A percentile compares a stretch with the other conserved stretches of the same genome.
phyloP scores from a whole-genome alignment of 2,329 filamentous ascomycete genomes.

The Talaromyces sp. region DNA sequence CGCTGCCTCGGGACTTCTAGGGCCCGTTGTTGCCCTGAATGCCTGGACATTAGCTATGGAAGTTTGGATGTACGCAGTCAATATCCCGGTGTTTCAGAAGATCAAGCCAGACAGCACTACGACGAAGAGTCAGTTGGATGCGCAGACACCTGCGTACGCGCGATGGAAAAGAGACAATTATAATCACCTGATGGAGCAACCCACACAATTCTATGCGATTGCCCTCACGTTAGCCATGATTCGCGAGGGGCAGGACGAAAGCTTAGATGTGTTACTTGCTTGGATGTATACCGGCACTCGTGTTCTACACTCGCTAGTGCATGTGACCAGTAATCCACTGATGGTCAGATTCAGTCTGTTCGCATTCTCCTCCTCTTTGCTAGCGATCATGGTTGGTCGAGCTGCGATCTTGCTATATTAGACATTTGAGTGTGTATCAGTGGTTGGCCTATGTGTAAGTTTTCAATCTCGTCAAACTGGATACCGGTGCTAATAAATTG shows the following conservation, averaged over 20 bases:
- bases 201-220: constrained; percentile 49
- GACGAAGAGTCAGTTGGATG: constrained; percentile 30
- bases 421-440: too few relatives aligned
- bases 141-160: constrained; percentile 27
- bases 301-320: constrained; percentile 46
- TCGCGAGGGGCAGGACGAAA: constrained; percentile 15
- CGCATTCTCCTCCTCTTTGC: constrained; percentile 29
- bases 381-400: constrained; percentile 34
- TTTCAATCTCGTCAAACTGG: too few relatives aligned
- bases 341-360: constrained; percentile 41
- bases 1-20: constrained; percentile 26
- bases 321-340: constrained; percentile 41
- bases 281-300: constrained; percentile 49
- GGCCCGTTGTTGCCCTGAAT: constrained; percentile 37
- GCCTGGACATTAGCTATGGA: constrained; percentile 48
- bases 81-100: constrained; percentile 40
- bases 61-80: constrained; percentile 45
- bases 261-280: constrained; percentile 37
- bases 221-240: constrained; percentile 38
- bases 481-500: too few relatives aligned
- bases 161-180: constrained; percentile 49
- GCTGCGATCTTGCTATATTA: not conserved
- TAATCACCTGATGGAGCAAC: constrained; percentile 50
- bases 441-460: too few relatives aligned
- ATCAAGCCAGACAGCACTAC: constrained; percentile 13